Percentiles rank a stretch among this genome's conserved stretches.
These are phyloP conservation scores for Tremella yokohamensis DNA, from an alignment of 768 basidiomycete species.

Conservation along the genomic window DNA sequence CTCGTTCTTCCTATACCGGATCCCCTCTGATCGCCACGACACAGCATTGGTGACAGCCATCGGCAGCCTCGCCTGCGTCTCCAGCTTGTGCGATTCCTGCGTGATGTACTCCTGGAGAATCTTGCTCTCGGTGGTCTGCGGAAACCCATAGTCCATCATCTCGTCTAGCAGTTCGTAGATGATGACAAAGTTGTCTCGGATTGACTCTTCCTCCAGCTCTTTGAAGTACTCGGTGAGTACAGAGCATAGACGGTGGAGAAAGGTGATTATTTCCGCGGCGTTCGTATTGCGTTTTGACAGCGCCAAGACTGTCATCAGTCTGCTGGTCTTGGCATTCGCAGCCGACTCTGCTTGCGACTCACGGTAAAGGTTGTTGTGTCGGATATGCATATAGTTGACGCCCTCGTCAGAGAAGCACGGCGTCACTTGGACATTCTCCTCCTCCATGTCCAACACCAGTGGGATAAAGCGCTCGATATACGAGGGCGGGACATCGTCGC, in stretches of 20 bases:
- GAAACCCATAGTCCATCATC: slow-evolving; percentile 99
- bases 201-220: slow-evolving; percentile 97
- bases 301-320: slow-evolving; percentile 68
- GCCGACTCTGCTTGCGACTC: no score
- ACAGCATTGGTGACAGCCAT: slow-evolving; percentile 98
- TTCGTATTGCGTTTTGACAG: slow-evolving; percentile 94
- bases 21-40: slow-evolving; percentile 96
- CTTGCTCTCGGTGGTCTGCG: slow-evolving; percentile 98
- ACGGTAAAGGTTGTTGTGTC: slow-evolving; percentile 97
- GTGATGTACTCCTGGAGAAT: slow-evolving; percentile 99
- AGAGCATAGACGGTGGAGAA: slow-evolving; percentile 80
- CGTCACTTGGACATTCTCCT: slow-evolving; percentile 91
- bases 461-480: slow-evolving; percentile 92
- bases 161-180: slow-evolving; percentile 98
- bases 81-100: slow-evolving; percentile 95
- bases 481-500: slow-evolving; percentile 86
- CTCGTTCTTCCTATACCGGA: slow-evolving; percentile 96
- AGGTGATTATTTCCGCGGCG: slow-evolving; percentile 91
- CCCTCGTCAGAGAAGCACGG: slow-evolving; percentile 95
- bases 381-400: slow-evolving; percentile 97
- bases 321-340: no score
- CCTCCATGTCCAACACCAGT: slow-evolving; percentile 88
- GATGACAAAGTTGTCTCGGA: slow-evolving; percentile 98
- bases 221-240: slow-evolving; percentile 97
- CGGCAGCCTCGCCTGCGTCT: slow-evolving; percentile 85